Percentiles rank a stretch among this genome's conserved stretches.
Conservation (phyloP, 1,284 basidiomycete genomes). For the Puccinia novopanici region DNA sequence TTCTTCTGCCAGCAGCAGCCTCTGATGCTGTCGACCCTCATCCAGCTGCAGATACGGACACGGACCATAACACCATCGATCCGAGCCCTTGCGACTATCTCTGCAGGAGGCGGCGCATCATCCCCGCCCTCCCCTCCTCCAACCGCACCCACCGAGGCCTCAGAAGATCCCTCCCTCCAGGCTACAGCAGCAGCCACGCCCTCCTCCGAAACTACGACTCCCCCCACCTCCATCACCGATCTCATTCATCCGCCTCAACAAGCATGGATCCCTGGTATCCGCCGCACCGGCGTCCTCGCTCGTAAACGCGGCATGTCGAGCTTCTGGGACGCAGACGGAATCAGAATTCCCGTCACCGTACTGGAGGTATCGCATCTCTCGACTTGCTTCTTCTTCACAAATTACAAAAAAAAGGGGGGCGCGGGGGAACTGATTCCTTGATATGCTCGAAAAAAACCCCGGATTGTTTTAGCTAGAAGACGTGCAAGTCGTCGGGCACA, state of each 20-base stretch:
- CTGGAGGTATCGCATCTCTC: slow-evolving; percentile 73
- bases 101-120: no score
- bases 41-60: neutral
- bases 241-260: slow-evolving; percentile 24
- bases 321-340: slow-evolving; percentile 87
- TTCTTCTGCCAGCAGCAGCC: slow-evolving; percentile 19
- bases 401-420: neutral
- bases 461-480: slow-evolving; percentile 63
- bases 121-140: no score
- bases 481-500: slow-evolving; percentile 61
- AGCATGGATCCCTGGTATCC: slow-evolving; percentile 78
- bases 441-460: neutral
- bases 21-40: neutral
- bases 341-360: slow-evolving; percentile 84
- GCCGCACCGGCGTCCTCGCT: slow-evolving; percentile 90
- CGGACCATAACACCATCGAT: neutral
- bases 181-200: no score
- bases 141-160: neutral
- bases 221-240: neutral
- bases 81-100: neutral
- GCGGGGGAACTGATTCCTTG: neutral
- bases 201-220: neutral
- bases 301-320: slow-evolving; percentile 94
- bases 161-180: neutral
- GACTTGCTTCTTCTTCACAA: no score